A percentile compares a stretch with the other conserved stretches of the same genome.
Conservation (phyloP, 106 monocot species). For the Allium cepa region DNA sequence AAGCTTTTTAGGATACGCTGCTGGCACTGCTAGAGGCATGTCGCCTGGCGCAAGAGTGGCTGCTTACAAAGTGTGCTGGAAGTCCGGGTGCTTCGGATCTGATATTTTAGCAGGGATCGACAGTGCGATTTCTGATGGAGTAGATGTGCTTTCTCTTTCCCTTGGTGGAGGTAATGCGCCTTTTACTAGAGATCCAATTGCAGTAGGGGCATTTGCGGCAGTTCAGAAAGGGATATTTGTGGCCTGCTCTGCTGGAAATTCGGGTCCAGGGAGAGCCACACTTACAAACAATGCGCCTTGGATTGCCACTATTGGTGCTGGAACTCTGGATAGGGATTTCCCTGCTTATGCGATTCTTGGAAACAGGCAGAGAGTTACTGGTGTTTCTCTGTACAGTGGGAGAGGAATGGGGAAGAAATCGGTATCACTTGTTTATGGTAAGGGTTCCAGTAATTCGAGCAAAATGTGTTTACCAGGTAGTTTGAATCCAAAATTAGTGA, state of each 20-base stretch:
- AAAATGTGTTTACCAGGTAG: constrained; percentile 20
- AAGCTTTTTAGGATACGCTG: constrained; percentile 37
- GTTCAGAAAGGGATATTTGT: constrained; percentile 44
- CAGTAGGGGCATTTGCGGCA: constrained; percentile 46
- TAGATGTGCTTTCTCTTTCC: constrained; percentile 61
- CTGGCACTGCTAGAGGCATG: constrained; percentile 27
- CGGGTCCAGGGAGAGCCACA: constrained; percentile 27
- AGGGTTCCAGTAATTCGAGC: constrained; percentile 15
- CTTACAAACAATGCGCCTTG: constrained; percentile 51
- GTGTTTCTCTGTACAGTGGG: constrained; percentile 51
- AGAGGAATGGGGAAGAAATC: constrained; percentile 4
- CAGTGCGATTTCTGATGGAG: constrained; percentile 45
- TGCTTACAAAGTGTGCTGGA: constrained; percentile 65
- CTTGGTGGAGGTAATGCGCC: constrained; percentile 51
- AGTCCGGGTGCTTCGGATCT: constrained; percentile 48
- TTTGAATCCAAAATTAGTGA: constrained; percentile 12
- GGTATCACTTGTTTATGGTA: constrained; percentile 13
- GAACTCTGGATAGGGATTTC: constrained; percentile 55
- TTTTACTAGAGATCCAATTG: constrained; percentile 42
- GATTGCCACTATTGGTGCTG: constrained; percentile 61
- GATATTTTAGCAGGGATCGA: constrained; percentile 68
- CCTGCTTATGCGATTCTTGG: constrained; percentile 34
- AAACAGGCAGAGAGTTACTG: constrained; percentile 18
- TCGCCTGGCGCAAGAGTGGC: constrained; percentile 33
- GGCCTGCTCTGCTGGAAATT: constrained; percentile 59